Conservation (phyloP, 768 basidiomycete species). For the Mycena epipterygia region DNA sequence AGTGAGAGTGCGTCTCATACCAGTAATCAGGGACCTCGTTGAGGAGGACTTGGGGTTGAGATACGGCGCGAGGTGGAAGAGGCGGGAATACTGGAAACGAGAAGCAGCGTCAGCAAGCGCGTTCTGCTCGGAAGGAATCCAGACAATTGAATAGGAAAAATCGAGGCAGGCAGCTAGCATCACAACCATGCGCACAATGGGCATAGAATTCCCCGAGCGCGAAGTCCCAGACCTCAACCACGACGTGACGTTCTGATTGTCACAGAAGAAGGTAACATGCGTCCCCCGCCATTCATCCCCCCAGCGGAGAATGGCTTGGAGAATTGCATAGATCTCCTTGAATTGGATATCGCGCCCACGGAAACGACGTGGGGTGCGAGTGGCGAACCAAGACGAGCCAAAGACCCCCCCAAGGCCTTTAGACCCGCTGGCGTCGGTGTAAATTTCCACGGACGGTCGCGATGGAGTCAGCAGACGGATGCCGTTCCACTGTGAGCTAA, state of each 20-base stretch:
- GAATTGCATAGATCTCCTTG: constrained; percentile 42
- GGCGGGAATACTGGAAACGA: constrained; percentile 31
- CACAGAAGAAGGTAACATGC: constrained; percentile 42
- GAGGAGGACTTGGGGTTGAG: constrained; percentile 19
- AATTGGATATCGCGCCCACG: constrained; percentile 40
- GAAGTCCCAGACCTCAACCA: neutral
- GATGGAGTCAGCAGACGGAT: constrained; percentile 20
- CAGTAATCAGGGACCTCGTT: neutral
- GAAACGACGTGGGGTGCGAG: constrained; percentile 36
- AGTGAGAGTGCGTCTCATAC: too few species aligned
- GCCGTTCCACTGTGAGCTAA: constrained; percentile 37
- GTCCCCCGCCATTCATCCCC: constrained; percentile 27
- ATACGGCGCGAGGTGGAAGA: constrained; percentile 36
- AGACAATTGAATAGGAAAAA: constrained; percentile 23
- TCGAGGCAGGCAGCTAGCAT: constrained; percentile 18
- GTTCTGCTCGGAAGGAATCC: too few species aligned
- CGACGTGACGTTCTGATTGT: constrained; percentile 36
- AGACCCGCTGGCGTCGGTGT: constrained; percentile 43
- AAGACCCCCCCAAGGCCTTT: constrained; percentile 39
- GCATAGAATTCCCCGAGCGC: constrained; percentile 24
- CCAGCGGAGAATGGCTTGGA: constrained; percentile 40
- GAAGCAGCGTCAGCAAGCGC: constrained; percentile 31
- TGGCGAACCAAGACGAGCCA: constrained; percentile 37
- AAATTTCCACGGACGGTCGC: constrained; percentile 26
- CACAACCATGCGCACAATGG: neutral